Conservation (phyloP, 2,329 filamentous ascomycete species). For the Phaeomoniella chlamydospora region DNA sequence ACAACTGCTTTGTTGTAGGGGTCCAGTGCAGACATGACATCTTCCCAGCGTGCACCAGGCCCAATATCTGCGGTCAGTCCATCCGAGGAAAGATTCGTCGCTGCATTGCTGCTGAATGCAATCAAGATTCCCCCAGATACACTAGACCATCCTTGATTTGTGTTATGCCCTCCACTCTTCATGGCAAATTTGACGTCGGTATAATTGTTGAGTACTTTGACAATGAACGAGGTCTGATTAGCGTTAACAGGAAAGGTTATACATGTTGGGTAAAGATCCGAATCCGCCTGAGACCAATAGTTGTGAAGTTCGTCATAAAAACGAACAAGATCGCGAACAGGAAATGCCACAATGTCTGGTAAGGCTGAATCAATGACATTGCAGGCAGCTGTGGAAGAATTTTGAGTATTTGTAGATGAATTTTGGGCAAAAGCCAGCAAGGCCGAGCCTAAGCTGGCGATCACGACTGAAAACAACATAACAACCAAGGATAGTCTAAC, state of each 20-base stretch:
- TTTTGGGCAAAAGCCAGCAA: no score
- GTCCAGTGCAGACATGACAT: constrained; percentile 18
- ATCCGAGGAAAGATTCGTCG: neutral
- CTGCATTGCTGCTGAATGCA: constrained; percentile 3
- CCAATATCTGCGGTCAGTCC: constrained; percentile 13
- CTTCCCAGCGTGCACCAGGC: constrained; percentile 19
- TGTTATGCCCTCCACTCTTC: constrained; percentile 25
- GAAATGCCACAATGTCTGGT: neutral
- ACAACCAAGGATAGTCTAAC: no score
- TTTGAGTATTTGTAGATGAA: no score
- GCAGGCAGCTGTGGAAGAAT: constrained; percentile 1
- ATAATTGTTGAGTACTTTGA: constrained; percentile 16
- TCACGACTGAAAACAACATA: no score
- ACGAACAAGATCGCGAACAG: neutral
- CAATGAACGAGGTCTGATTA: constrained; percentile 18
- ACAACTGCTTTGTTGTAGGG: constrained; percentile 15
- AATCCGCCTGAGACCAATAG: constrained; percentile 21
- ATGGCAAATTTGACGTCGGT: constrained; percentile 19
- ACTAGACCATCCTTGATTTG: constrained; percentile 19
- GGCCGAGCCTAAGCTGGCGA: no score
- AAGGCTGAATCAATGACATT: neutral
- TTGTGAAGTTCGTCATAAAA: constrained; percentile 1
- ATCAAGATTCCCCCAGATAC: constrained; percentile 22
- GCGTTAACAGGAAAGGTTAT: constrained; percentile 18
- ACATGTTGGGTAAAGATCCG: constrained; percentile 19